Evolutionary conservation across 352 stramenopile genomes (phyloP), one percentile per base, ranked within the genome.

Genomic region (Nothophytophthora sp.): DNA sequence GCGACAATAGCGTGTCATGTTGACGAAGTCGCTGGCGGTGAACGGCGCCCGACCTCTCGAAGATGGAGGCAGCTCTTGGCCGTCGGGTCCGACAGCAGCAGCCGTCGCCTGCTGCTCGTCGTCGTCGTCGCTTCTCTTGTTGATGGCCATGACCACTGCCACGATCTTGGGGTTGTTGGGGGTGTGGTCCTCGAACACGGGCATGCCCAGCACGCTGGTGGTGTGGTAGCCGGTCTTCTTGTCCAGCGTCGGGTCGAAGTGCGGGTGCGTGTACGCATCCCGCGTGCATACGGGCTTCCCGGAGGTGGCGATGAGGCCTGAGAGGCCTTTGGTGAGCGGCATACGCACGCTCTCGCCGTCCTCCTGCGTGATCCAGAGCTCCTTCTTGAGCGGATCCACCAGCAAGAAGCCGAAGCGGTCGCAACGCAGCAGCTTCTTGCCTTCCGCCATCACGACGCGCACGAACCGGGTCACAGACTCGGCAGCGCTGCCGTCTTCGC

Each of bases 131-230:
- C 57, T 50, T 57, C 60, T 68, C 46, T 97, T 97, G 68, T 97
- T 96, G 52, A 96, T 92, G 38, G 87, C 77, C 71, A 96, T 86
- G 4, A 76, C 73, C 11, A 85, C 76, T 2, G 73, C 73, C 4
- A 88, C 76, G 38, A 88, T 81, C 50, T 87, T 83, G 19, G 76
- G 76, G 43, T 85, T 83, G 4, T 28, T 67, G 1, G 68, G 66
- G 5, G 68, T 60, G 42, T 88, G 71, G 25, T 85, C 76, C 56
- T 85, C 76, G 35, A 83, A 81, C 7, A 94, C 60, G 3, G 81
- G 81, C 71, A 89, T 75, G 30, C 70, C 72, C 30, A 94, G 50
- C 13, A 90, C 67, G 22, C 64, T 86, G 34, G 68, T 81, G 9
- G 83, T 91, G 25, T 65, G 56, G 19, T 89, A 94, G n/a, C 76